Base-by-base conservation (phyloP, 2,329 filamentous ascomycete genomes). In the Ophiostoma fasciatum region DNA sequence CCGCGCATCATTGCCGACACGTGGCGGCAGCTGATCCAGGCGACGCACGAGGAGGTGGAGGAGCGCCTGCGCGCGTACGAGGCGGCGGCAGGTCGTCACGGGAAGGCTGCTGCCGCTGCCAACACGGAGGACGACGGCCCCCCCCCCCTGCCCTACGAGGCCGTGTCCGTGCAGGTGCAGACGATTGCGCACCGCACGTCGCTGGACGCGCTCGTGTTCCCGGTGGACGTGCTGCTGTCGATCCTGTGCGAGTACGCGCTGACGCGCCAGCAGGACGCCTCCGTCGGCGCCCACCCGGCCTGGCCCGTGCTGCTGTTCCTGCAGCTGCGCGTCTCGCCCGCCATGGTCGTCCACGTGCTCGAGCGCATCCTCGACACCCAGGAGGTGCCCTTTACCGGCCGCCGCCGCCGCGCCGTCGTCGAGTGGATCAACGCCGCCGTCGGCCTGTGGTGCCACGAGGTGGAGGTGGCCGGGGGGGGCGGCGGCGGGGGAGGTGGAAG, bases 11-110 rank as follows among this genome's bases (percentile, higher is more conserved):
- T 98, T 48, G 69, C 71, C 37, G 68, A 77, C 28, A 92, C 84
- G 4, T 98, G 90, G 90, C 68, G 76, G 50, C 78, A 78, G 47
- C 66, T 94, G 15, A 74, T 98, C 42, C 70, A 82, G 40, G 69
- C 77, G 44, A 74, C 76, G 6, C 80, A 88, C 50, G 59, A 66
- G 20, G 66, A 73, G 15, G 56, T 68, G 17, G 56, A 60, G 35
- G 58, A 63, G 28, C 57, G 60, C 22, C 47, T 56, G 11, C 56
- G 59, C 20, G 48, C 40, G 4, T 61, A 54, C 50, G 48, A 56
- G 8, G 46, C 42, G 9, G 51, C 48, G 17, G n/a, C n/a, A n/a
- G n/a, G n/a, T n/a, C n/a, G n/a, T n/a, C 43, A 61, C 58, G 36
- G 60, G 64, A 21, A 21, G 21, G 41, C 41, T 15, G 41, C 43